phyloP scores from a whole-genome alignment of 129 eudicot genomes.

The Saposhnikovia divaricata region DNA sequence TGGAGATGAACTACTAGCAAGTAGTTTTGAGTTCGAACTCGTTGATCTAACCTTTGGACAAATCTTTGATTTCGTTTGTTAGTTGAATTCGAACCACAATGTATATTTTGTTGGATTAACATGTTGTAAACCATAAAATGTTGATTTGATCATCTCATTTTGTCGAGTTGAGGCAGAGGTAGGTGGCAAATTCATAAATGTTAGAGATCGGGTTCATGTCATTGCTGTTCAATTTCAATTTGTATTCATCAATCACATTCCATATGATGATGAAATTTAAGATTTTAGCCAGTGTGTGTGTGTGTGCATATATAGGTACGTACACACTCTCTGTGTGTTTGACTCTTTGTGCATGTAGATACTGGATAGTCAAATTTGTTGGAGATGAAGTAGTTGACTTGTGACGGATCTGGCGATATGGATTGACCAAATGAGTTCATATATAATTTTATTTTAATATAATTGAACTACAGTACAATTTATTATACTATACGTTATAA shows the following conservation, averaged over 20 bases:
- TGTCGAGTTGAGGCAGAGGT: neutral
- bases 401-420: neutral
- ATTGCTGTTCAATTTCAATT: neutral
- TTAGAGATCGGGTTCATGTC: neutral
- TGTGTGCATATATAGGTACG: neutral
- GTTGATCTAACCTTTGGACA: too few species aligned
- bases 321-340: too few species aligned
- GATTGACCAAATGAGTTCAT: neutral
- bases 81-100: too few species aligned
- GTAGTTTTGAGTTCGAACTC: too few species aligned
- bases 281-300: neutral
- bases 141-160: neutral
- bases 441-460: too few species aligned
- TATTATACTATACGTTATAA: too few species aligned
- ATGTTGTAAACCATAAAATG: too few species aligned
- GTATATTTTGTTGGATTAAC: too few species aligned
- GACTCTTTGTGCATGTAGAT: too few species aligned
- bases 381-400: neutral
- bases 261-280: neutral
- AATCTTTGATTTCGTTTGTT: neutral
- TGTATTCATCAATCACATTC: neutral
- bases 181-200: neutral
- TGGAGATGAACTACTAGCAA: too few species aligned
- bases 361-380: neutral
- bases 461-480: too few species aligned